Percentiles rank a stretch among this genome's conserved stretches.
These are phyloP conservation scores for Suillus weaverae DNA, from an alignment of 768 basidiomycete species.

Conservation along the genomic window DNA sequence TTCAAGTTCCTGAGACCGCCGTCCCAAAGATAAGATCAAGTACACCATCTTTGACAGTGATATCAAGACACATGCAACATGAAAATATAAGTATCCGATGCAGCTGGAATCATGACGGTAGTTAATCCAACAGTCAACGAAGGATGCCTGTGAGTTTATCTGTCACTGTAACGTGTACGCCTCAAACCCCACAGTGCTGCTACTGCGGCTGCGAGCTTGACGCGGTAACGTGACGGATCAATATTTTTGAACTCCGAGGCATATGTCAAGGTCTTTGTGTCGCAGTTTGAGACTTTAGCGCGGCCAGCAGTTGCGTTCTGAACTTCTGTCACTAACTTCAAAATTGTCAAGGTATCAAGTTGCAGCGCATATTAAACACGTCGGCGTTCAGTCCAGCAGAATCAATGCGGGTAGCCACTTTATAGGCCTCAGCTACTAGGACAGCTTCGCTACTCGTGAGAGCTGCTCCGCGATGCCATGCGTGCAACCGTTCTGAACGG, in stretches of 20 bases:
- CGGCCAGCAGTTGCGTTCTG: not conserved
- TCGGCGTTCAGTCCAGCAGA: too few relatives aligned
- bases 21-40: not conserved
- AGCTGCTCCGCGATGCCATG: not conserved
- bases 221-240: not conserved
- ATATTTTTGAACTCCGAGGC: not conserved
- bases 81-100: not conserved
- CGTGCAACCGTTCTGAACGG: not conserved
- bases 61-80: not conserved
- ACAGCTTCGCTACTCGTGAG: not conserved
- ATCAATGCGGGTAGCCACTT: too few relatives aligned
- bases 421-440: not conserved
- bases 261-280: not conserved
- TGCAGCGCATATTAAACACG: not conserved
- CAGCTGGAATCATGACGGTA: too few relatives aligned
- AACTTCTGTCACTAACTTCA: not conserved
- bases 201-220: not conserved
- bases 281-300: not conserved
- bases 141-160: not conserved
- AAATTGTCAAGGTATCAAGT: not conserved
- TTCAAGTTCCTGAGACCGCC: not conserved
- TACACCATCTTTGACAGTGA: not conserved
- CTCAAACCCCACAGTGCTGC: not conserved
- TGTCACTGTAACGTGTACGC: not conserved
- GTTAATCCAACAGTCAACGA: not conserved